phyloP scores from a whole-genome alignment of 257 asterid species.

The Penstemon eatonii region DNA sequence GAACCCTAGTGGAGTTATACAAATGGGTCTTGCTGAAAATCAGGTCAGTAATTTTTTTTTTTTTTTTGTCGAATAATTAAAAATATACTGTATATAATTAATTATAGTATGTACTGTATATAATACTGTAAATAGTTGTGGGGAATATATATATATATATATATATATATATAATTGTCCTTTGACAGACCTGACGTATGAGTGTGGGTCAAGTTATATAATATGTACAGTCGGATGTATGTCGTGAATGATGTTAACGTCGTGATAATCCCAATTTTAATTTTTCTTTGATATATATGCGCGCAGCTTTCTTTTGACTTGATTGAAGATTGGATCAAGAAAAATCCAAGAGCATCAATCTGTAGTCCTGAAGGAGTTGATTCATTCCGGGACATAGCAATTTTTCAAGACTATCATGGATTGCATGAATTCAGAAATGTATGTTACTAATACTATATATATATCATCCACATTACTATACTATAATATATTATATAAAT shows the following conservation, averaged over 20 bases:
- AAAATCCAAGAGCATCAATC: conserved; percentile 64
- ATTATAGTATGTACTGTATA: no score
- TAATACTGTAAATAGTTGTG: no score
- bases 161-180: no score
- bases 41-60: conserved; percentile 38
- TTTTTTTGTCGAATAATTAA: neutral
- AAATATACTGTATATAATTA: no score
- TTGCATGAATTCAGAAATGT: conserved; percentile 65
- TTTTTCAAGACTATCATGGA: conserved; percentile 87
- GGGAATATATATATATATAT: no score
- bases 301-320: conserved; percentile 60
- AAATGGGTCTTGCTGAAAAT: conserved; percentile 94
- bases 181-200: no score
- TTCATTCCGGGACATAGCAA: conserved; percentile 54
- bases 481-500: no score
- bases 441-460: no score
- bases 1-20: conserved; percentile 79
- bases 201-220: no score
- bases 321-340: conserved; percentile 66
- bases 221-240: no score
- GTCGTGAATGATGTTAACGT: no score
- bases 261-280: neutral
- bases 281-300: neutral
- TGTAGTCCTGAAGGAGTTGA: conserved; percentile 61
- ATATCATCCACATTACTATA: no score